Evolutionary conservation across 768 basidiomycete species (phyloP).

Genomic region (Calvatia gigantea): DNA sequence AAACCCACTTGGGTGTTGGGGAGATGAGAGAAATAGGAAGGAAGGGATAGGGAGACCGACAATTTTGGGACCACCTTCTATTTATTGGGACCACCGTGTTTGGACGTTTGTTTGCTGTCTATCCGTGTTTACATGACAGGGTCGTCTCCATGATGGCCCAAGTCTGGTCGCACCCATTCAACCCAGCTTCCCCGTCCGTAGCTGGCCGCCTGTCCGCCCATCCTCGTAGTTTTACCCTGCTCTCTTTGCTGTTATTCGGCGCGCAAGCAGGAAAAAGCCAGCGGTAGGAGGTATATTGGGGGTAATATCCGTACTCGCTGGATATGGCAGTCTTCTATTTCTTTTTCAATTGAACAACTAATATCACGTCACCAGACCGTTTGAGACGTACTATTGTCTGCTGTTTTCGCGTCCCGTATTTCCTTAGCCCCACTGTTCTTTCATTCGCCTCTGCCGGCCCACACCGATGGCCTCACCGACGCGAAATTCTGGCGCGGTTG

Average conservation of each 20-base stretch:
- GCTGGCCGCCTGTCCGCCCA: not conserved
- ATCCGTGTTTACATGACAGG: constrained; percentile 32
- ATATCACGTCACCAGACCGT: constrained; percentile 32
- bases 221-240: not conserved
- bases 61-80: constrained; percentile 34
- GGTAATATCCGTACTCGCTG: constrained; percentile 3
- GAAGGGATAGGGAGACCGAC: constrained; percentile 46
- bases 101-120: constrained; percentile 39
- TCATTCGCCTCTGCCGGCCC: not conserved
- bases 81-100: constrained; percentile 44
- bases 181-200: not conserved
- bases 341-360: constrained; percentile 26
- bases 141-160: constrained; percentile 22
- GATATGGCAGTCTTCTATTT: constrained; percentile 21
- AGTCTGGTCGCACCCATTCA: not conserved
- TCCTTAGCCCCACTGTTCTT: not conserved
- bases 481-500: too few species aligned
- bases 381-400: not conserved
- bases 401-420: not conserved
- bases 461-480: not conserved
- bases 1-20: constrained; percentile 39
- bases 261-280: too few species aligned
- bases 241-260: not conserved
- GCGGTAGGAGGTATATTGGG: not conserved
- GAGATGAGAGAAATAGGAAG: constrained; percentile 51